phyloP scores from a whole-genome alignment of 129 eudicot genomes.

The Arctium lappa region DNA sequence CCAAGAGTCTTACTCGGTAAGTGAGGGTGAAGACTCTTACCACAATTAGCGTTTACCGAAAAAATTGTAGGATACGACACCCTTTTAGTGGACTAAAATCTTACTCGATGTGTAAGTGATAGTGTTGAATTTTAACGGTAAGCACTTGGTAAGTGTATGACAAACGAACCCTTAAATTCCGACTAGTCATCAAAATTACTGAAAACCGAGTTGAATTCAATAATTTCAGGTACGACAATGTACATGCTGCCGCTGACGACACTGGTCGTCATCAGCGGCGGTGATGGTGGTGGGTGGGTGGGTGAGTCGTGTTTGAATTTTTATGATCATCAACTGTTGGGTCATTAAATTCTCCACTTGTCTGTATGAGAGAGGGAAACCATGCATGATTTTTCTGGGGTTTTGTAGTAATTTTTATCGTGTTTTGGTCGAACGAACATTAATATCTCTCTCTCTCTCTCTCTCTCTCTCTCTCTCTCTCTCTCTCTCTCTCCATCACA shows the following conservation, averaged over 20 bases:
- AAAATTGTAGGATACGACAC: too few species aligned
- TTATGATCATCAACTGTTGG: slow-evolving; percentile 5
- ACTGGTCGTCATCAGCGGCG: neutral
- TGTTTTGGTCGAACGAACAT: slow-evolving; percentile 8
- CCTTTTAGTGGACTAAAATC: too few species aligned
- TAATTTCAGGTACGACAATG: neutral
- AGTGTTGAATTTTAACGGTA: too few species aligned
- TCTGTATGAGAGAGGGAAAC: slow-evolving; percentile 1
- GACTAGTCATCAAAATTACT: neutral
- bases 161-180: too few species aligned
- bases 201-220: neutral
- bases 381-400: slow-evolving; percentile 2
- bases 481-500: neutral
- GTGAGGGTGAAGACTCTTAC: too few species aligned
- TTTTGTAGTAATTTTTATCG: neutral
- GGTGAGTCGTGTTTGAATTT: slow-evolving; percentile 2
- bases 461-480: neutral
- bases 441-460: neutral
- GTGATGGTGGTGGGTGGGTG: slow-evolving; percentile 15
- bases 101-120: too few species aligned
- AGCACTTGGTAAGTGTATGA: too few species aligned
- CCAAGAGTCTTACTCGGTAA: too few species aligned
- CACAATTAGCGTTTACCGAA: too few species aligned
- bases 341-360: slow-evolving; percentile 23
- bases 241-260: neutral